phyloP scores from a whole-genome alignment of 2,329 filamentous ascomycete genomes.

The Sarocladium kiliense region DNA sequence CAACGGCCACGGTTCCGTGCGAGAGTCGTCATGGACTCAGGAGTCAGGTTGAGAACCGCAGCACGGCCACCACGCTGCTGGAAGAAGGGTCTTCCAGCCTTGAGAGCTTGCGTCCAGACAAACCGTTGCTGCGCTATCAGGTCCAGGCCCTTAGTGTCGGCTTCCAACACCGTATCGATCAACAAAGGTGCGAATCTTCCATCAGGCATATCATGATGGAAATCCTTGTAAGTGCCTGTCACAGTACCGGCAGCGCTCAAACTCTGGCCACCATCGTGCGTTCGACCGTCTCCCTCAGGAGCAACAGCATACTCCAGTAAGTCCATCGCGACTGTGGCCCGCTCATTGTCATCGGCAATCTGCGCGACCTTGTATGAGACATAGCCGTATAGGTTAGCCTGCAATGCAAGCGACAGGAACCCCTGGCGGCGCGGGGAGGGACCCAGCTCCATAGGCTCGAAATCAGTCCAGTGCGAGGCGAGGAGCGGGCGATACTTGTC shows the following conservation, averaged over 20 bases:
- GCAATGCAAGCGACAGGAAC: slow-evolving; percentile 2
- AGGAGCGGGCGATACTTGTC: slow-evolving; percentile 4
- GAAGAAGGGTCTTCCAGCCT: slow-evolving; percentile 1
- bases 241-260: slow-evolving; percentile 2
- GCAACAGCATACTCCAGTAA: slow-evolving; percentile 4
- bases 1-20: slow-evolving; percentile 4
- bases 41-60: slow-evolving; percentile 3
- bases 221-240: slow-evolving; percentile 6
- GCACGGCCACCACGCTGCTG: slow-evolving; percentile 2
- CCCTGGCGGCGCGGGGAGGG: slow-evolving; percentile 2
- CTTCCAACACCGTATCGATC: slow-evolving; percentile 1
- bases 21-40: slow-evolving; percentile 1
- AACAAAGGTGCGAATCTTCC: slow-evolving; percentile 2
- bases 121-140: not conserved
- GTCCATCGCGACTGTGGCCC: not conserved
- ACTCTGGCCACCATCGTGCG: not conserved
- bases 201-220: slow-evolving; percentile 7
- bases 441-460: slow-evolving; percentile 4
- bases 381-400: slow-evolving; percentile 5
- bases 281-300: not conserved
- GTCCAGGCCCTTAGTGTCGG: not conserved
- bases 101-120: slow-evolving; percentile 7
- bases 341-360: not conserved
- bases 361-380: not conserved
- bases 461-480: slow-evolving; percentile 4